A percentile compares a stretch with the other conserved stretches of the same genome.
Conservation (phyloP, 108 stramenopile species). For the Skeletonema menzelii region DNA sequence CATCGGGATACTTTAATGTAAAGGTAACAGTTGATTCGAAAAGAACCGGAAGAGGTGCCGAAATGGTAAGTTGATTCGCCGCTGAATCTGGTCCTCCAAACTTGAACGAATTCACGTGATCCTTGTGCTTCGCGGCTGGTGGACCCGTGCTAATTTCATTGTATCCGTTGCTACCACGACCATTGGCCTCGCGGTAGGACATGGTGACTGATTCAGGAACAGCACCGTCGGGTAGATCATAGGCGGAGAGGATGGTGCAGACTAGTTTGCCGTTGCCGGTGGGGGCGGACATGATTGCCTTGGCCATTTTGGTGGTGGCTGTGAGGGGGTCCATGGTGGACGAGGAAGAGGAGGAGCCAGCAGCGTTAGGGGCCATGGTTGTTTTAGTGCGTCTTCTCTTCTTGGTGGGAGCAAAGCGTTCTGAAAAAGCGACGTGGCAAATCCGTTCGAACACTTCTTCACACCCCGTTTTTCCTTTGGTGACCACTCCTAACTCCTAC, state of each 20-base stretch:
- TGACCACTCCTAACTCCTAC: too few species aligned
- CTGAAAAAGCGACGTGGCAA: not conserved
- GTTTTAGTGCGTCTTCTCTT: too few species aligned
- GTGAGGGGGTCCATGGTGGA: constrained; percentile 29
- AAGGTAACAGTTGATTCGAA: constrained; percentile 52
- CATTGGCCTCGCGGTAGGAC: constrained; percentile 28
- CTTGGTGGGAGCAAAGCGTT: too few species aligned
- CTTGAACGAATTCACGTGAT: constrained; percentile 74
- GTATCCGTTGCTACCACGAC: not conserved
- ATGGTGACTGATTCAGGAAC: constrained; percentile 54
- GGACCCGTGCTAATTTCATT: constrained; percentile 61
- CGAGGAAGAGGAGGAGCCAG: constrained; percentile 4
- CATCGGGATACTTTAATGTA: constrained; percentile 45
- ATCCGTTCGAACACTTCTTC: not conserved
- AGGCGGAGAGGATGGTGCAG: constrained; percentile 66
- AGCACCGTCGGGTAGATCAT: constrained; percentile 59
- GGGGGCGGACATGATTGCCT: constrained; percentile 42
- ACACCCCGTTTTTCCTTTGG: not conserved
- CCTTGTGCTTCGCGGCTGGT: constrained; percentile 68
- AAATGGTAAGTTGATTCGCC: constrained; percentile 27
- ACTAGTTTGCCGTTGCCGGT: constrained; percentile 55
- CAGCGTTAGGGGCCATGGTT: constrained; percentile 23
- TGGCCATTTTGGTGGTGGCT: constrained; percentile 44
- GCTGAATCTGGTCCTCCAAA: constrained; percentile 37
- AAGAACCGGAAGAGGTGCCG: constrained; percentile 50